Evolutionary conservation across 1,139 yeast species (phyloP).

Genomic region (Barnettozyma hawaiiensis): DNA sequence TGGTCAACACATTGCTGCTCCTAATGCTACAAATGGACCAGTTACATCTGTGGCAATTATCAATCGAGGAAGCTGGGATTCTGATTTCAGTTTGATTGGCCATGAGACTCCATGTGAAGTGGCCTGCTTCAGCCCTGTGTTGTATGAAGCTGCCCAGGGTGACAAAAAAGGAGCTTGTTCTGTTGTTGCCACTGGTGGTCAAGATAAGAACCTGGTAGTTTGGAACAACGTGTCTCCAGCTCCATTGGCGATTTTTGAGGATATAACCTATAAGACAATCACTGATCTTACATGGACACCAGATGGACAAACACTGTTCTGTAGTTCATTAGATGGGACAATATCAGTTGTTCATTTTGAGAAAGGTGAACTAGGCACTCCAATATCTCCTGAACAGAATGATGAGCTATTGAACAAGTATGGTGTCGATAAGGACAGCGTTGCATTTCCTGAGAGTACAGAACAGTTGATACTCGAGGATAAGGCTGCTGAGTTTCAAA

Average conservation of each 20-base stretch:
- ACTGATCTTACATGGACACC: conserved; percentile 76
- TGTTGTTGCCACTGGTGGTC: conserved; percentile 73
- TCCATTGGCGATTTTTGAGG: conserved; percentile 62
- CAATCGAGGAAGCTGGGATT: conserved; percentile 89
- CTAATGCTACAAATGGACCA: conserved; percentile 96
- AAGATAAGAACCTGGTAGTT: conserved; percentile 63
- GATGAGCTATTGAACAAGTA: conserved; percentile 69
- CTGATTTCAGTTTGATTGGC: conserved; percentile 83
- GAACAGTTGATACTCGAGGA: conserved; percentile 74
- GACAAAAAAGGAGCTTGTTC: conserved; percentile 31
- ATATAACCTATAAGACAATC: conserved; percentile 54
- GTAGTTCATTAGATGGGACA: conserved; percentile 82
- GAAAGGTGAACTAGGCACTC: conserved; percentile 65
- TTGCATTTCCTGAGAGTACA: conserved; percentile 81
- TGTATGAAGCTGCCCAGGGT: conserved; percentile 36
- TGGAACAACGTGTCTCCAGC: conserved; percentile 62
- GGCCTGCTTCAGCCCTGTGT: conserved; percentile 76
- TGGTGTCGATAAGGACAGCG: conserved; percentile 83
- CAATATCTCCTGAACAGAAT: conserved; percentile 60
- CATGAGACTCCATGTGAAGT: conserved; percentile 98
- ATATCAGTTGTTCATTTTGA: conserved; percentile 69
- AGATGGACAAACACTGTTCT: conserved; percentile 63
- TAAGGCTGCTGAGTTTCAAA: conserved; percentile 36
- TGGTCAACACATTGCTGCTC: conserved; percentile 93
- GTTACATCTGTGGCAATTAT: conserved; percentile 85